Evolutionary conservation across 495 filamentous ascomycete genomes (phyloP), one percentile per base, ranked within the genome.

Genomic region (Thermothielavioides terrestris): DNA sequence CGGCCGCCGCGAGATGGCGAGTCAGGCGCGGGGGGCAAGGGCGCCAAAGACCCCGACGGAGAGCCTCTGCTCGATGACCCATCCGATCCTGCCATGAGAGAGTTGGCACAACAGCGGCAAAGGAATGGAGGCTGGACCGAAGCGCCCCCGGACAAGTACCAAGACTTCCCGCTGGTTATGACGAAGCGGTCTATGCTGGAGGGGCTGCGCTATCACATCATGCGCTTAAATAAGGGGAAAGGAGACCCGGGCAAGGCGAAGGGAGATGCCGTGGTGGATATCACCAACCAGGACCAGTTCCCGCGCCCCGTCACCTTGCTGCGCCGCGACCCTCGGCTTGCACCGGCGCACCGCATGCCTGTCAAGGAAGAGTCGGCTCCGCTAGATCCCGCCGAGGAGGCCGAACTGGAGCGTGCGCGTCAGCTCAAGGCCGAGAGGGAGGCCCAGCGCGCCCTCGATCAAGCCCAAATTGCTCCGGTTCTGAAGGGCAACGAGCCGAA

Each of bases 221-320:
- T 91, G 66, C 77, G 83, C 51, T 80, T 98, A 38, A 61, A 60
- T 30, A 60, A 68, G 6, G 54, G 31, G 32, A 58, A 49, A 42
- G 54, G 50, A 40, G 54, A 34, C 41, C 57, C 77, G 76, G 59
- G 61, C 32, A 59, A 67, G 8, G 55, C 31, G 38, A 58, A 49
- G 43, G 52, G 45, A 32, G 54, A 38, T 41, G 58, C 20, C 18
- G 56, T 63, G 15, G 70, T 94, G 25, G 85, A 95, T 62, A 83
- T 85, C 34, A 76, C 76, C 21, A 77, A 95, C 60, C 79, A 86
- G 54, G 73, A 82, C 2, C 80, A 94, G 45, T 98, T 97, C 58
- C 84, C 85, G 9, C 78, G 88, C 35, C 92, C 92, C 1, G 85
- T 98, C 15, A 77, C 87, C 15, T 68, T 97, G 37, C 89, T 95